These are phyloP conservation scores for Omphalea diandra DNA, from an alignment of 441 rosid genomes.

Conservation along the genomic window DNA sequence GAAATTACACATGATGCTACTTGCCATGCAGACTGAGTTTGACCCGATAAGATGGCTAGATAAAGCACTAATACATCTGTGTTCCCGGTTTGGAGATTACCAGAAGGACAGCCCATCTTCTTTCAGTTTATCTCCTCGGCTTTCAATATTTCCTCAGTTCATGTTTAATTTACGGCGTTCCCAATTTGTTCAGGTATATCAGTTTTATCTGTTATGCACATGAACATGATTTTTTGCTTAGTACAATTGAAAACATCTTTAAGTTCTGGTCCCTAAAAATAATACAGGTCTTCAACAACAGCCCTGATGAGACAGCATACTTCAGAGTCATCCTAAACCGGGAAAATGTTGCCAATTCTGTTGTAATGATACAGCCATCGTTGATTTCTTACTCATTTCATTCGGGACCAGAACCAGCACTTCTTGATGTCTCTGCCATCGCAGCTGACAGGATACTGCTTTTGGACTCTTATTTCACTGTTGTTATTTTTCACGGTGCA, in stretches of 20 bases:
- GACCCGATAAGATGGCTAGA: slow-evolving; percentile 97
- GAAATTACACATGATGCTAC: background rate
- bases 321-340: slow-evolving; percentile 83
- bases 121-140: slow-evolving; percentile 74
- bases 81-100: slow-evolving; percentile 86
- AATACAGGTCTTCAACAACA: slow-evolving; percentile 84
- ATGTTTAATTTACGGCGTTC: slow-evolving; percentile 92
- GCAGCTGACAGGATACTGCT: slow-evolving; percentile 86
- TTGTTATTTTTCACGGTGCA: slow-evolving; percentile 91
- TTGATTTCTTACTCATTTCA: slow-evolving; percentile 88
- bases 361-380: slow-evolving; percentile 96
- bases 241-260: slow-evolving; percentile 16
- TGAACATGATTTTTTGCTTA: background rate
- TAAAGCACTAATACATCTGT: slow-evolving; percentile 77
- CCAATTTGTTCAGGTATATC: slow-evolving; percentile 88
- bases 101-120: slow-evolving; percentile 79
- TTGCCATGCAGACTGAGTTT: slow-evolving; percentile 65
- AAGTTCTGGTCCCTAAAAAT: slow-evolving; percentile 24
- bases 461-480: slow-evolving; percentile 79
- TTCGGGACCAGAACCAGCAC: slow-evolving; percentile 79
- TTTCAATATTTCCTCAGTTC: slow-evolving; percentile 86
- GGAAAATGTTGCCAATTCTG: slow-evolving; percentile 85
- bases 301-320: slow-evolving; percentile 98
- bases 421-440: slow-evolving; percentile 87
- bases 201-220: slow-evolving; percentile 4